A percentile compares a stretch with the other conserved stretches of the same genome.
Conservation (phyloP, 495 filamentous ascomycete genomes). For the Pseudomonodictys pantanalensis region DNA sequence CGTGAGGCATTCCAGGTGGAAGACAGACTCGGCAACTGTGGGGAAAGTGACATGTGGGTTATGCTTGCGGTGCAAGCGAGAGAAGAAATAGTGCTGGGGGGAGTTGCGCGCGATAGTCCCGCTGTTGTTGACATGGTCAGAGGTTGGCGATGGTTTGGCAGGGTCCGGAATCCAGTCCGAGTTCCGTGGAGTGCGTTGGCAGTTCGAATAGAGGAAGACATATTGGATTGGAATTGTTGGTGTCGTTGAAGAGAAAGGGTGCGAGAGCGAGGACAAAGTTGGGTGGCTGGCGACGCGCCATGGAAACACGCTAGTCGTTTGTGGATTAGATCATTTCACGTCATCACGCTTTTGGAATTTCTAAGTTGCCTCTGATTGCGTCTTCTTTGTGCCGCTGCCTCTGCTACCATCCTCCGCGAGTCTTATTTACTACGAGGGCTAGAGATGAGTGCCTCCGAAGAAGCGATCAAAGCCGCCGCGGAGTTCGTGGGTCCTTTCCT, state of each 20-base stretch:
- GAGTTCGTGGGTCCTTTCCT: constrained; percentile 26
- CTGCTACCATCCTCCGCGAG: constrained; percentile 3
- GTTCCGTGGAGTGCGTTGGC: background rate
- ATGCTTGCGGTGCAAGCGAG: constrained; percentile 40
- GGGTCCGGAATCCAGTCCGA: constrained; percentile 16
- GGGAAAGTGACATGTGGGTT: constrained; percentile 61
- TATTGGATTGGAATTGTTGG: constrained; percentile 14
- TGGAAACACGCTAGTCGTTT: background rate
- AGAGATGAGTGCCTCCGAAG: constrained; percentile 22
- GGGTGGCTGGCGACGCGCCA: constrained; percentile 18
- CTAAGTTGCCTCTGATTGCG: background rate
- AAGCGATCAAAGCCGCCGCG: constrained; percentile 20
- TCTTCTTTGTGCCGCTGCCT: background rate
- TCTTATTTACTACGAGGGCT: background rate
- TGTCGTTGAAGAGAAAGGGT: constrained; percentile 11
- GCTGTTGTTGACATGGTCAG: constrained; percentile 30
- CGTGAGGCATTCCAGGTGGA: constrained; percentile 59
- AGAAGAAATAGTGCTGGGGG: constrained; percentile 36
- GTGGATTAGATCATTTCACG: background rate
- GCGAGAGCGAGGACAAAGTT: background rate
- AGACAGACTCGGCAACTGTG: constrained; percentile 65
- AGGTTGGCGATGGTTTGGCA: constrained; percentile 4
- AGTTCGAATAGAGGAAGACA: constrained; percentile 15
- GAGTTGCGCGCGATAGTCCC: constrained; percentile 19
- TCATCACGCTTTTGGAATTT: background rate